Evolutionary conservation across 2,329 filamentous ascomycete genomes (phyloP).

Genomic region (Phialophora macrospora): DNA sequence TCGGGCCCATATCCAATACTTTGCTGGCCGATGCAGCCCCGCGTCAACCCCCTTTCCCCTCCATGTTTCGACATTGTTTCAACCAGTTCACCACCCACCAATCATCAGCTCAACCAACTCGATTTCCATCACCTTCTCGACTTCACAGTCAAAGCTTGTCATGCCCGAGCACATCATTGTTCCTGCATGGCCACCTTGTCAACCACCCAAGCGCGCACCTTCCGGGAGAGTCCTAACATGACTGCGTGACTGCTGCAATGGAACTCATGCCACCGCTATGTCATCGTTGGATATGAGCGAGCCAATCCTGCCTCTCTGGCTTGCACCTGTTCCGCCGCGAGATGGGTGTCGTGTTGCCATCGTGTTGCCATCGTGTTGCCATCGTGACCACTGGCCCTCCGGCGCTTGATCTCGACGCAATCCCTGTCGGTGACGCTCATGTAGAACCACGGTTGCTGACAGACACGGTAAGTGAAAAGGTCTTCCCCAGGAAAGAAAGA

Average conservation of each 20-base stretch:
- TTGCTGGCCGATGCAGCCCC: not conserved
- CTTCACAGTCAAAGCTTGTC: not conserved
- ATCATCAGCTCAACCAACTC: not conserved
- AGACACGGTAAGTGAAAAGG: not conserved
- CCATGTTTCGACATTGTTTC: slow-evolving; percentile 24
- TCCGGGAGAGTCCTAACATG: not conserved
- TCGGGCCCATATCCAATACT: not conserved
- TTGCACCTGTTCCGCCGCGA: not conserved
- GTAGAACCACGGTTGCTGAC: not conserved
- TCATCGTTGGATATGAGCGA: slow-evolving; percentile 3
- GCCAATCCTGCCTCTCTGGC: not conserved
- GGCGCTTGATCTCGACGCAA: not conserved
- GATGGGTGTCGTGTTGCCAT: slow-evolving; percentile 7
- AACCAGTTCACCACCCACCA: slow-evolving; percentile 13
- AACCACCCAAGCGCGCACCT: slow-evolving; percentile 14
- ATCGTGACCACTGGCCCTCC: slow-evolving; percentile 15
- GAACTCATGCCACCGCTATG: not conserved
- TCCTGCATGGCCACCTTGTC: slow-evolving; percentile 4
- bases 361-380: slow-evolving; percentile 12
- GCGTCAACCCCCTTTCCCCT: slow-evolving; percentile 12
- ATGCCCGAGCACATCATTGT: not conserved
- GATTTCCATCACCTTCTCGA: not conserved
- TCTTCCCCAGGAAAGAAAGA: not conserved
- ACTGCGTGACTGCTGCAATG: not conserved
- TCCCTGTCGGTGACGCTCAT: not conserved